These are phyloP conservation scores for Xerocomus potaroensis DNA, from an alignment of 768 basidiomycete species.

Conservation along the genomic window DNA sequence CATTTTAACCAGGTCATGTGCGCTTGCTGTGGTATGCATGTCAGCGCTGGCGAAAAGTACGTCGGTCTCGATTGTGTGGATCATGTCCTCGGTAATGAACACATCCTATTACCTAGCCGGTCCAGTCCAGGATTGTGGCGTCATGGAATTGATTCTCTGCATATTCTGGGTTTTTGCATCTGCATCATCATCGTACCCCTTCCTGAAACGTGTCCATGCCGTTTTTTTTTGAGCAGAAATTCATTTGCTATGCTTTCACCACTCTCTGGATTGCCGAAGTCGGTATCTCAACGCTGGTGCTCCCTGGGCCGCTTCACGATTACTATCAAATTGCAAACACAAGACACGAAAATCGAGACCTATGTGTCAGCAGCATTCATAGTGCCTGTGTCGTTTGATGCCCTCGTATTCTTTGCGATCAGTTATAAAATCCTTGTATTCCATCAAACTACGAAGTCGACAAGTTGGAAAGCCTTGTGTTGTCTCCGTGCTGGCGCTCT, in stretches of 20 bases:
- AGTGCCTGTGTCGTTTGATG: slow-evolving; percentile 30
- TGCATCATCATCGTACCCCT: slow-evolving; percentile 32
- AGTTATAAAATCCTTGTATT: slow-evolving; percentile 25
- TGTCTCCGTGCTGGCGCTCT: slow-evolving; percentile 19
- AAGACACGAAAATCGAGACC: slow-evolving; percentile 16
- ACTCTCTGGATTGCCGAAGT: slow-evolving; percentile 31
- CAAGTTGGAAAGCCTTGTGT: slow-evolving; percentile 18
- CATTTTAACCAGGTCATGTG: slow-evolving; percentile 10
- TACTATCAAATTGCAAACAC: slow-evolving; percentile 32
- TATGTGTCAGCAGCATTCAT: slow-evolving; percentile 28
- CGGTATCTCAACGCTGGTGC: slow-evolving; percentile 24
- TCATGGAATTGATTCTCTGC: slow-evolving; percentile 13
- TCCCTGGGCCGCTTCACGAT: slow-evolving; percentile 22
- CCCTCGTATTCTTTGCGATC: slow-evolving; percentile 33
- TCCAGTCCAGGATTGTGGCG: slow-evolving; percentile 18
- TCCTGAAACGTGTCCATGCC: slow-evolving; percentile 37
- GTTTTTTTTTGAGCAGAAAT: slow-evolving; percentile 24
- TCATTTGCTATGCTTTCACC: slow-evolving; percentile 23
- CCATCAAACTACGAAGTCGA: slow-evolving; percentile 10
- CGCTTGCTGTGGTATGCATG: slow-evolving; percentile 17
- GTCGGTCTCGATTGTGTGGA: background rate
- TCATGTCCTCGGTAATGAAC: background rate
- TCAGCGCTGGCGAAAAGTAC: slow-evolving; percentile 18
- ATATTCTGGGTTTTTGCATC: slow-evolving; percentile 19
- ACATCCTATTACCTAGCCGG: slow-evolving; percentile 13